These are phyloP conservation scores for Pistacia vera DNA, from an alignment of 345 rosid species.

Conservation along the genomic window DNA sequence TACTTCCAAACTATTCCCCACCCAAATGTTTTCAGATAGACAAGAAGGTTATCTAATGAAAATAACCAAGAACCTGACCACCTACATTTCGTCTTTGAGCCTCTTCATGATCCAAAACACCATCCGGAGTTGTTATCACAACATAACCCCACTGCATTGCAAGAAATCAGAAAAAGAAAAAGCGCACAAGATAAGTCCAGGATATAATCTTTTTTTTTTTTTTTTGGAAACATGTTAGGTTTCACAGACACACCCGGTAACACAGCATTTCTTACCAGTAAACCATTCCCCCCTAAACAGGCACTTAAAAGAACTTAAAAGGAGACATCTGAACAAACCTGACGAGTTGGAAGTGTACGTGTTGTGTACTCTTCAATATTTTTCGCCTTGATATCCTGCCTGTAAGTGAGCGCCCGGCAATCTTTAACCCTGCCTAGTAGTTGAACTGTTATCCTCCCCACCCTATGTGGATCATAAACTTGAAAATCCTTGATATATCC, in stretches of 20 bases:
- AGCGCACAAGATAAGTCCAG: neutral
- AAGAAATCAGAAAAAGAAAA: neutral
- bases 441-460: conserved; percentile 83
- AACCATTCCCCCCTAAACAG: neutral
- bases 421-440: conserved; percentile 88
- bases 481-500: conserved; percentile 77
- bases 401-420: conserved; percentile 76
- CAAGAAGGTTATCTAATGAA: conserved; percentile 45
- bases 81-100: conserved; percentile 77
- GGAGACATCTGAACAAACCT: conserved; percentile 48
- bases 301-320: neutral
- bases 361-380: conserved; percentile 63
- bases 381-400: conserved; percentile 86
- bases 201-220: neutral
- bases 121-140: conserved; percentile 88
- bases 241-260: neutral
- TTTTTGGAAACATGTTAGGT: neutral
- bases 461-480: conserved; percentile 82
- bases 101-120: conserved; percentile 94
- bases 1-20: neutral
- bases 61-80: conserved; percentile 93
- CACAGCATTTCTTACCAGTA: neutral
- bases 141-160: conserved; percentile 87
- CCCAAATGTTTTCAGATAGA: conserved; percentile 9
- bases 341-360: conserved; percentile 79